Evolutionary conservation across 208 protist genomes (phyloP).

Genomic region (Leishmania martiniquensis): DNA sequence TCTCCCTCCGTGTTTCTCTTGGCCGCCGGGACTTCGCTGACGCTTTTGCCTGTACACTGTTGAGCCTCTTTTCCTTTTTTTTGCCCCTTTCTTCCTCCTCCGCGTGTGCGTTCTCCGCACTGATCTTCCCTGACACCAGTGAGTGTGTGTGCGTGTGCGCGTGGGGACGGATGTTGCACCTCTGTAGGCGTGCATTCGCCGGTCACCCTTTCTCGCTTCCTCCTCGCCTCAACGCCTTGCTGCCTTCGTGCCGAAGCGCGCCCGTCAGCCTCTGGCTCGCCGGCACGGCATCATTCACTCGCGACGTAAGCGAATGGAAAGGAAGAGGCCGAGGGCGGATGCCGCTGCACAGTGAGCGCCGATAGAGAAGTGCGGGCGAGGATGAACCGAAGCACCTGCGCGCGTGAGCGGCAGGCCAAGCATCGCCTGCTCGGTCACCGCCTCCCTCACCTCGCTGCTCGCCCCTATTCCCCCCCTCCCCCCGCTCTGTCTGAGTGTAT

Average conservation of each 20-base stretch:
- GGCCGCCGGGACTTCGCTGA: too few relatives aligned
- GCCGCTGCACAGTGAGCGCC: not conserved
- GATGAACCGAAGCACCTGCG: not conserved
- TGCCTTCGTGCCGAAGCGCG: too few relatives aligned
- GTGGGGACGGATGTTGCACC: too few relatives aligned
- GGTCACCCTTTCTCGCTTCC: too few relatives aligned
- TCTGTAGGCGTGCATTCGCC: too few relatives aligned
- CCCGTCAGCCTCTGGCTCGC: not conserved
- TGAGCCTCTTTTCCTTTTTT: too few relatives aligned
- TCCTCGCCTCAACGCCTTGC: too few relatives aligned
- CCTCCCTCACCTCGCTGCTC: not conserved
- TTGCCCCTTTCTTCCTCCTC: too few relatives aligned
- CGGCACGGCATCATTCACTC: not conserved
- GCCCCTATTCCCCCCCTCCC: not conserved
- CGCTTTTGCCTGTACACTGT: too few relatives aligned
- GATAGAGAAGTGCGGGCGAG: not conserved
- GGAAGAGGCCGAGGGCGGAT: not conserved
- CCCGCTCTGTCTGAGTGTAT: not conserved
- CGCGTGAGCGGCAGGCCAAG: not conserved
- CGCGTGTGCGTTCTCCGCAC: too few relatives aligned
- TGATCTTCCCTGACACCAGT: too few relatives aligned
- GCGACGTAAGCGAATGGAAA: not conserved
- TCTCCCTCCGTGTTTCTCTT: not conserved
- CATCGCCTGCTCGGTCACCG: not conserved
- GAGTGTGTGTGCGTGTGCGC: too few relatives aligned